phyloP scores from a whole-genome alignment of 2,329 filamentous ascomycete genomes.

The Aureobasidium namibiae region DNA sequence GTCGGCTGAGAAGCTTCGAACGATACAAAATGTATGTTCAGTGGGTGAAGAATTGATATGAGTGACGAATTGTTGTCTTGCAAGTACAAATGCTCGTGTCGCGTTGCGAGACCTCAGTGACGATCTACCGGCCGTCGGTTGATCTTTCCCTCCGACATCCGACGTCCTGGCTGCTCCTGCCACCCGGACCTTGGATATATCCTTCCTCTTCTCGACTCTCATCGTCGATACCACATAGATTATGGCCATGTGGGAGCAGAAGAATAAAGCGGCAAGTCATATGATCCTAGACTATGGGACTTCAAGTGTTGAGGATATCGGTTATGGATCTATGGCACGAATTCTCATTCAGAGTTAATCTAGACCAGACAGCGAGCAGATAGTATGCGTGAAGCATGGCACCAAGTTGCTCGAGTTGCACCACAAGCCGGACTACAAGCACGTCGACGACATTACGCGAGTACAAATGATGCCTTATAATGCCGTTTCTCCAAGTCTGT shows the following conservation, averaged over 20 bases:
- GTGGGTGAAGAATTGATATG: not conserved
- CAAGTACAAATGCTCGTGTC: not conserved
- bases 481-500: too few species aligned
- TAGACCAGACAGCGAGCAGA: not conserved
- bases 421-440: not conserved
- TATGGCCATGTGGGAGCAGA: not conserved
- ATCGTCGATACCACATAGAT: not conserved
- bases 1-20: not conserved
- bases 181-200: not conserved
- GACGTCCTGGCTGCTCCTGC: not conserved
- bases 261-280: not conserved
- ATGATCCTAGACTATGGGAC: too few species aligned
- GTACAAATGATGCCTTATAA: too few species aligned
- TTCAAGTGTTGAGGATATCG: too few species aligned
- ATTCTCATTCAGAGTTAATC: not conserved
- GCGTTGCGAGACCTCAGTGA: slow-evolving; percentile 3
- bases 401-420: not conserved
- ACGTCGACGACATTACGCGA: not conserved
- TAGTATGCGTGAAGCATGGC: too few species aligned
- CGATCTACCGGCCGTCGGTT: not conserved
- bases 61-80: not conserved
- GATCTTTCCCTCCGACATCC: not conserved
- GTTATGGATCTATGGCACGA: not conserved
- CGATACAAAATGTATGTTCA: not conserved
- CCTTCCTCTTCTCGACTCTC: not conserved